phyloP scores from a whole-genome alignment of 441 rosid species.

The Pelargonium myrrhifolium region DNA sequence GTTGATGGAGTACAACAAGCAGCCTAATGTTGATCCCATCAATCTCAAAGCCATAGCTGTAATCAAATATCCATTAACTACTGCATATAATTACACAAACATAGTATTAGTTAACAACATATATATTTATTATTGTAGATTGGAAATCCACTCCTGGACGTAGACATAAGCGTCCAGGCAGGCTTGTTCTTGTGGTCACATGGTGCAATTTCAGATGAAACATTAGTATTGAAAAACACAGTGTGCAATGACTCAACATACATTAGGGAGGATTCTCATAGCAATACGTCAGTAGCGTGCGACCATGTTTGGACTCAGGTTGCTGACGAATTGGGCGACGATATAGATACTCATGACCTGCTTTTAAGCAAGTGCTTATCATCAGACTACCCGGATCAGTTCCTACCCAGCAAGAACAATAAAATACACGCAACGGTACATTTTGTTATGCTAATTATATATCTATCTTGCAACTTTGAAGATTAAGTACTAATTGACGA shows the following conservation, averaged over 20 bases:
- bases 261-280: background rate
- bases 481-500: no score
- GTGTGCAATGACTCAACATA: slow-evolving; percentile 30
- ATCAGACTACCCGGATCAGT: slow-evolving; percentile 12
- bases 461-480: no score
- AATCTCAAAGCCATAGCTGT: slow-evolving; percentile 33
- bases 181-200: slow-evolving; percentile 34
- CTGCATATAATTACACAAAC: no score
- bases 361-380: slow-evolving; percentile 25
- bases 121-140: slow-evolving; percentile 17
- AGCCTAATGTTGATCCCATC: slow-evolving; percentile 16
- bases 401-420: slow-evolving; percentile 4
- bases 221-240: slow-evolving; percentile 22
- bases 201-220: slow-evolving; percentile 36
- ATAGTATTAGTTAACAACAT: no score
- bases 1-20: slow-evolving; percentile 27
- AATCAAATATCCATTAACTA: background rate
- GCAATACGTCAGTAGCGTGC: no score
- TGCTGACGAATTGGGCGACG: slow-evolving; percentile 10
- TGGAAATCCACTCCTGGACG: slow-evolving; percentile 36
- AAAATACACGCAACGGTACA: no score
- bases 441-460: no score
- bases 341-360: slow-evolving; percentile 19
- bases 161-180: slow-evolving; percentile 26
- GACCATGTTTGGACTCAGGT: slow-evolving; percentile 4